Evolutionary conservation across 805 yeast genomes (phyloP).

Genomic region (baker's yeast (Saccharomyces cerevisiae)): DNA sequence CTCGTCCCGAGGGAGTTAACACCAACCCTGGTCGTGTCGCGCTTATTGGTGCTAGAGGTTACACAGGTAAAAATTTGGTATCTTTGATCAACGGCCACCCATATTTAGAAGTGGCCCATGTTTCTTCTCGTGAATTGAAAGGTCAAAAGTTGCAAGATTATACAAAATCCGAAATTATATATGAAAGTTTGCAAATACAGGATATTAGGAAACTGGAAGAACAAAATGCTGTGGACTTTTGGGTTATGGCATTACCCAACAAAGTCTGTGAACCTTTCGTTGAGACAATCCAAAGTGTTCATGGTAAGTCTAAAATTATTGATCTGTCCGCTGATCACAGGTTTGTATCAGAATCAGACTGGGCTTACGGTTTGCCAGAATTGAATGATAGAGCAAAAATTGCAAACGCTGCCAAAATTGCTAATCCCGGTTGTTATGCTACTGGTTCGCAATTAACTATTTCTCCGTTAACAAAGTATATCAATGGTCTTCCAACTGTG

Average conservation of each 20-base stretch:
- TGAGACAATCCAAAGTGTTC: conserved; percentile 63
- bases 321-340: conserved; percentile 95
- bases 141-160: conserved; percentile 86
- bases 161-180: conserved; percentile 67
- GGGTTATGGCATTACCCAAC: conserved; percentile 99
- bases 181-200: conserved; percentile 80
- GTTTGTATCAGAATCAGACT: conserved; percentile 77
- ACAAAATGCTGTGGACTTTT: conserved; percentile 73
- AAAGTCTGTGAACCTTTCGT: conserved; percentile 91
- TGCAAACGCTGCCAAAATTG: conserved; percentile 66
- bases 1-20: conserved; percentile 56
- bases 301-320: conserved; percentile 69
- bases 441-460: conserved; percentile 93
- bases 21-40: conserved; percentile 67
- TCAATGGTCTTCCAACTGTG: conserved; percentile 67
- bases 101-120: conserved; percentile 78
- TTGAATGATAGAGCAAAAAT: conserved; percentile 61
- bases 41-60: conserved; percentile 96
- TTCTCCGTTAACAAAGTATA: conserved; percentile 69
- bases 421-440: conserved; percentile 99
- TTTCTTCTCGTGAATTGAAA: conserved; percentile 87
- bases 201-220: conserved; percentile 76
- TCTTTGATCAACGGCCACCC: conserved; percentile 83
- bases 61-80: conserved; percentile 89
- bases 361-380: conserved; percentile 96